Base-by-base conservation (phyloP, 2,329 filamentous ascomycete genomes). In the Grosmannia huntii region DNA sequence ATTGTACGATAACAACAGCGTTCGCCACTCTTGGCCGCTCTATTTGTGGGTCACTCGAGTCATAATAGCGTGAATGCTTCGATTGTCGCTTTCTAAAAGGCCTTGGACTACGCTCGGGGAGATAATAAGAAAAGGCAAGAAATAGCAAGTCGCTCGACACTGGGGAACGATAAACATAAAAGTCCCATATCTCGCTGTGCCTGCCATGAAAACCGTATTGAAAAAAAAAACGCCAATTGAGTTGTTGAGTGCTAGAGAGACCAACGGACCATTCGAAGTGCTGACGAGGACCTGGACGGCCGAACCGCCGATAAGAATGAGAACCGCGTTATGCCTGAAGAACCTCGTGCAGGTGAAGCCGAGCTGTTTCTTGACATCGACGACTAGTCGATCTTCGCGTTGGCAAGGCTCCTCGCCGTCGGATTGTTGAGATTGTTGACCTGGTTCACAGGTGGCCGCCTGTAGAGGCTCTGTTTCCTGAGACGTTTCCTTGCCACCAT, bases 401-500 rank as follows among this genome's bases (percentile, higher is more conserved):
- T 83, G 60, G 84, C 83, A 50, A 92, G 75, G 65, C 80, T 83
- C 61, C 79, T 79, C 55, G 83, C 80, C 56, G 77, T 79, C 12
- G 87, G 86, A 60, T 85, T 87, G 63, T 79, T 82, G 58, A 95
- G 77, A 65, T 95, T 92, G 71, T 95, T 96, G 62, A 89, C 85
- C 63, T 94, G 82, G 60, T 84, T 83, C 60, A 89, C 75, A 50
- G 84, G 82, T 21, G 83, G 79, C 61, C 82, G 82, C 71, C 86
- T 87, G 69, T 87, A 87, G 69, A 92, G 91, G 69, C 83, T 85
- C 73, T 95, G 88, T 71, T 96, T 96, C 54, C 88, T 80, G 50
- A 96, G 77, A 59, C 89, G 86, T 76, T 95, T 96, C 60, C 94
- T 80, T 9, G 94, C 94, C 41, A 97, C 94, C 94, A 99, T 99